phyloP scores from a whole-genome alignment of 208 protist genomes.

The Herpetomonas muscarum region DNA sequence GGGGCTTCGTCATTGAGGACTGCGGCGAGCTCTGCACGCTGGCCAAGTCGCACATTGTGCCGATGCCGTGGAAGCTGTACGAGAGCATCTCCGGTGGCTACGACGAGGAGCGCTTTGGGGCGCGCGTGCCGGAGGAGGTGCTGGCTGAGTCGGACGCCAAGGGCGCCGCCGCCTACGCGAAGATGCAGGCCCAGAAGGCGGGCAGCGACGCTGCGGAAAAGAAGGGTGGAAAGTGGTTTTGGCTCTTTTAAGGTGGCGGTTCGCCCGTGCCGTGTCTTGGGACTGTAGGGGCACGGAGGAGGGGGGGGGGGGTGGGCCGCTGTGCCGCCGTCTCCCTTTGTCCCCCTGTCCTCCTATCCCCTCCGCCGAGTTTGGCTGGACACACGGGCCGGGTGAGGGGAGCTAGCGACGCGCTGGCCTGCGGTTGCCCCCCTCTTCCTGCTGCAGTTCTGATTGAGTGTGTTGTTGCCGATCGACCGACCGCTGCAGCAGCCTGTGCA shows the following conservation, averaged over 20 bases:
- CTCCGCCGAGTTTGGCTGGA: too few species aligned
- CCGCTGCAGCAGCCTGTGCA: too few species aligned
- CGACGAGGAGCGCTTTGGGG: conserved; percentile 81
- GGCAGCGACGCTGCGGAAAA: background rate
- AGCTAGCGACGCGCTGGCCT: too few species aligned
- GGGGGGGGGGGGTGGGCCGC: too few species aligned
- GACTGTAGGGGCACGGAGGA: too few species aligned
- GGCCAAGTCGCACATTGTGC: conserved; percentile 74
- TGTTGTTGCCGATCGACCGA: too few species aligned
- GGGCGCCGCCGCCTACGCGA: conserved; percentile 5
- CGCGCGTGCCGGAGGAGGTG: conserved; percentile 17
- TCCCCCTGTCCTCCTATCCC: too few species aligned
- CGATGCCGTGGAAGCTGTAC: conserved; percentile 85
- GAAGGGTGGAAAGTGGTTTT: conserved; percentile 19
- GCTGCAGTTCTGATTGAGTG: too few species aligned
- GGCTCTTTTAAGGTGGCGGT: conserved; percentile 27
- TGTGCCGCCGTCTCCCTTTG: too few species aligned
- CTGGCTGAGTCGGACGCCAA: conserved; percentile 35
- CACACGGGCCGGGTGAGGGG: too few species aligned
- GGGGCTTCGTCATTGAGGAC: conserved; percentile 60
- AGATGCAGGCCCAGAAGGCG: background rate
- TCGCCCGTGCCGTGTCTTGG: too few species aligned
- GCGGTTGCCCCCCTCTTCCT: too few species aligned
- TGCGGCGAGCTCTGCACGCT: conserved; percentile 88
- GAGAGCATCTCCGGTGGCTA: conserved; percentile 69